These are phyloP conservation scores for Kondoa malvinella DNA, from an alignment of 768 basidiomycete species.

Conservation along the genomic window DNA sequence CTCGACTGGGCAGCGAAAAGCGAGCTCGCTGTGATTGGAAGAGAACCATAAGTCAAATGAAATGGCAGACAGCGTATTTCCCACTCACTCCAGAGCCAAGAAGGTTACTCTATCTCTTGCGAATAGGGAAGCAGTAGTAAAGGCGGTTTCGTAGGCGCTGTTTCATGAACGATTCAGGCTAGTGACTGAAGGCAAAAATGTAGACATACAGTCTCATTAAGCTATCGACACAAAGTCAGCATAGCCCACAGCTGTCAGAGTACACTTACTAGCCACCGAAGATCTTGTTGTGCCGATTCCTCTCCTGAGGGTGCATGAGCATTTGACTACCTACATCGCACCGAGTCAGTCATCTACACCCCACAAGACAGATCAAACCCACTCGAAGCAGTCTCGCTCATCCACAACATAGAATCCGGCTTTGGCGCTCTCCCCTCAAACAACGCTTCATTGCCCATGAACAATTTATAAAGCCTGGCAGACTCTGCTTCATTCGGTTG, in stretches of 20 bases:
- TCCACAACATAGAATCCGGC: neutral
- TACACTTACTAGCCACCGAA: neutral
- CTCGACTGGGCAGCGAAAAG: neutral
- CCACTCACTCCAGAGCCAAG: neutral
- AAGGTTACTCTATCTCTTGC: neutral
- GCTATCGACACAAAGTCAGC: neutral
- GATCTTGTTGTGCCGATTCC: neutral
- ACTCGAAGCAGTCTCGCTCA: neutral
- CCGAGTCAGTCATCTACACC: neutral
- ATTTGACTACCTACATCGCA: neutral
- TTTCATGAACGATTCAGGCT: neutral
- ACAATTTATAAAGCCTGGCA: neutral
- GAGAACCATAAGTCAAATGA: no score
- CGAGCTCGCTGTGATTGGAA: neutral
- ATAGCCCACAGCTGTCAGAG: neutral
- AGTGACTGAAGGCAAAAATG: neutral
- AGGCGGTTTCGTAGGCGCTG: neutral
- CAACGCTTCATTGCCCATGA: neutral
- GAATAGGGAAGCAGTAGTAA: neutral
- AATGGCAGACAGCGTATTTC: neutral
- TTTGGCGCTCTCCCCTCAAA: neutral
- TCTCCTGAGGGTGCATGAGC: neutral
- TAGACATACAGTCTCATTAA: neutral
- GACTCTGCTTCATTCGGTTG: neutral
- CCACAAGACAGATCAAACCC: neutral